Conservation (phyloP, 148 eudicot genomes). For the Hydrangea macrophylla region DNA sequence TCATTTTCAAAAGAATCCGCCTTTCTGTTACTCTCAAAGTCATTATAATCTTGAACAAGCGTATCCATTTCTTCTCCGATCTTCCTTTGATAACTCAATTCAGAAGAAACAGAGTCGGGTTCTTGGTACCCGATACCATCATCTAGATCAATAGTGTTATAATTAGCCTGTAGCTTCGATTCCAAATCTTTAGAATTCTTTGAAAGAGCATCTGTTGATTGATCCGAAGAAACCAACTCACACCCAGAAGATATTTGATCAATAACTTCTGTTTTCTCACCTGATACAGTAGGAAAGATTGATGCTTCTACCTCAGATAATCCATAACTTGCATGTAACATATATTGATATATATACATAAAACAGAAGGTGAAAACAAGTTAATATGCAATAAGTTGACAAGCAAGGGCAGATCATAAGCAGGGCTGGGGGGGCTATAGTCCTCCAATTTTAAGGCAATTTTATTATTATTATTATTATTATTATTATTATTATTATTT, state of each 20-base stretch:
- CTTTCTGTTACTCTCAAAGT: constrained; percentile 29
- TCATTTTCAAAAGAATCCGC: constrained; percentile 33
- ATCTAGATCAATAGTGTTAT: neutral
- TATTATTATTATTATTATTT: too few species aligned
- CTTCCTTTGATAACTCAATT: constrained; percentile 22
- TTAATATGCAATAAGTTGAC: too few species aligned
- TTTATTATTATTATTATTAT: too few species aligned
- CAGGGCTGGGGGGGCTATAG: too few species aligned
- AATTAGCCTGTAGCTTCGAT: constrained; percentile 2
- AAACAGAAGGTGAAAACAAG: too few species aligned
- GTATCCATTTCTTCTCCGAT: constrained; percentile 21
- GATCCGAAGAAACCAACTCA: constrained; percentile 7
- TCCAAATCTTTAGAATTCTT: constrained; percentile 6
- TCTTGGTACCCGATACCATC: constrained; percentile 10
- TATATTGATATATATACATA: too few species aligned
- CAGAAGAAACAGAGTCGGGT: constrained; percentile 26
- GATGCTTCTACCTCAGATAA: constrained; percentile 21
- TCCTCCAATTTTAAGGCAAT: too few species aligned
- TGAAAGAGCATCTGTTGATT: neutral
- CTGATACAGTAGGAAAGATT: neutral
- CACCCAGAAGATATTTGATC: constrained; percentile 6
- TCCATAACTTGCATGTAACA: constrained; percentile 30
- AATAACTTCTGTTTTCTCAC: constrained; percentile 3
- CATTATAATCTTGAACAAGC: constrained; percentile 23
- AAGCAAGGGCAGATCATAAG: too few species aligned